Base-by-base conservation (phyloP, 2,329 filamentous ascomycete genomes). In the Xylaria sp. region DNA sequence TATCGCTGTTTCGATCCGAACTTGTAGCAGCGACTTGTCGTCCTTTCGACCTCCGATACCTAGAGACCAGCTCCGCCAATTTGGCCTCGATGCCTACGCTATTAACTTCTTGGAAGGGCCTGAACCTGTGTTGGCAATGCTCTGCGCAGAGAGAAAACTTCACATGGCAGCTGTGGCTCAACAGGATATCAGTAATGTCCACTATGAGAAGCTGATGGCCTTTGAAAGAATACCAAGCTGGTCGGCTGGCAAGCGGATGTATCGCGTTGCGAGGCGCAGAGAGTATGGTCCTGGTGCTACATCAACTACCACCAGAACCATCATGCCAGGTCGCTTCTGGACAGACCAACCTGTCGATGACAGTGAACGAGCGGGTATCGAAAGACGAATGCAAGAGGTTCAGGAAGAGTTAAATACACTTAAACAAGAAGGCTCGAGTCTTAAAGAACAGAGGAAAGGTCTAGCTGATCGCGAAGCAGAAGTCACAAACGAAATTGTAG, bases 31-130 rank as follows among this genome's bases (percentile, higher is more conserved):
- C 17, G 78, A 86, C 1, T 78, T 93, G 9, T 79, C 83, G 3
- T 77, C 82, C 0, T 91, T 90, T 71, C 81, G 75, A 54, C 74
- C 86, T 7, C 87, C 87, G 0, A 73, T 92, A 5, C 80, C 85
- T 0, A 72, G 76, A 5, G 82, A 88, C 9, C 83, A 92, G 59
- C 78, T 93, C 63, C 74, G 75, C 59, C 66, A 73, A 45, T 65
- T 88, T 78, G 93, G 93, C 0, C 87, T 99, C 56, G 91, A 96
- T 69, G 89, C 90, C 1, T 97, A 92, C 81, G 89, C 93, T 0
- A 84, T 92, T 29, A 92, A 98, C 74, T 92, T 87, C 65, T 76
- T 99, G 5, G 85, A 90, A 38, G 96, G 95, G 0, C 96, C 96
- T 0, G 89, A 90, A 1, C 86, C 92, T 1, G 92, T 99, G 1